A percentile compares a stretch with the other conserved stretches of the same genome.
Evolutionary conservation across 2,329 filamentous ascomycete genomes (phyloP).

Genomic region (Graphilbum fragrans): DNA sequence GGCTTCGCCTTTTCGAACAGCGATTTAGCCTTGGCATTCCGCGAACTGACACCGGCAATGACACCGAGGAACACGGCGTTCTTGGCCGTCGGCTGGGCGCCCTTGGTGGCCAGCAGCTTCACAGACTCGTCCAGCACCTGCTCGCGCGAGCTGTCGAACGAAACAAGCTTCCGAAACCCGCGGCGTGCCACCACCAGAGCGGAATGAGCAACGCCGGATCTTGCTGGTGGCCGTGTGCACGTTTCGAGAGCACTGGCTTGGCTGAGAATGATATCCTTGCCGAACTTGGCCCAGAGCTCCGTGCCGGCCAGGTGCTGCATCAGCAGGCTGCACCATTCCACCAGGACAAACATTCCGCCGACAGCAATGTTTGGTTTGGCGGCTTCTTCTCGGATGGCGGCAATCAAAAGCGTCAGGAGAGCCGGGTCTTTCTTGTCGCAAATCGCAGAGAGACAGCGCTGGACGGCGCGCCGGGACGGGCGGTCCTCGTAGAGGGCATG

Average conservation of each 20-base stretch:
- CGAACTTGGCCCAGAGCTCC: constrained; percentile 51
- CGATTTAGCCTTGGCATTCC: constrained; percentile 50
- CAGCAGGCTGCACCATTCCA: constrained; percentile 79
- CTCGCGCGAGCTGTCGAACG: constrained; percentile 41
- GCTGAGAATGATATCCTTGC: constrained; percentile 52
- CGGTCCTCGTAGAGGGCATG: constrained; percentile 82
- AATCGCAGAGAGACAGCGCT: constrained; percentile 63
- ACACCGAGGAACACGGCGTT: constrained; percentile 74
- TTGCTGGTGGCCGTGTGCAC: constrained; percentile 55
- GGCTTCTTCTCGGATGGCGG: constrained; percentile 58
- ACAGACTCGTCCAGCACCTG: constrained; percentile 53
- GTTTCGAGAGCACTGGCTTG: constrained; percentile 66
- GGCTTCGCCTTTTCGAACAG: constrained; percentile 54
- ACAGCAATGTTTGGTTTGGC: constrained; percentile 67
- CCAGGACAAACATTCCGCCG: constrained; percentile 72
- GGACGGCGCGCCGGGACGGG: constrained; percentile 68
- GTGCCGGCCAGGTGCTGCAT: constrained; percentile 58
- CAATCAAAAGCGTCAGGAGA: constrained; percentile 51
- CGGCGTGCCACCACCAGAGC: constrained; percentile 69
- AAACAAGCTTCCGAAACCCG: constrained; percentile 64
- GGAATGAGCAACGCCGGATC: constrained; percentile 55
- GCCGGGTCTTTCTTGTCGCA: constrained; percentile 42
- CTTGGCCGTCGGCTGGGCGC: constrained; percentile 47
- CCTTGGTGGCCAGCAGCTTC: constrained; percentile 55
- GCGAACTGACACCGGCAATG: constrained; percentile 74